phyloP scores from a whole-genome alignment of 805 yeast species.

The Crinitomyces ghanaensis region DNA sequence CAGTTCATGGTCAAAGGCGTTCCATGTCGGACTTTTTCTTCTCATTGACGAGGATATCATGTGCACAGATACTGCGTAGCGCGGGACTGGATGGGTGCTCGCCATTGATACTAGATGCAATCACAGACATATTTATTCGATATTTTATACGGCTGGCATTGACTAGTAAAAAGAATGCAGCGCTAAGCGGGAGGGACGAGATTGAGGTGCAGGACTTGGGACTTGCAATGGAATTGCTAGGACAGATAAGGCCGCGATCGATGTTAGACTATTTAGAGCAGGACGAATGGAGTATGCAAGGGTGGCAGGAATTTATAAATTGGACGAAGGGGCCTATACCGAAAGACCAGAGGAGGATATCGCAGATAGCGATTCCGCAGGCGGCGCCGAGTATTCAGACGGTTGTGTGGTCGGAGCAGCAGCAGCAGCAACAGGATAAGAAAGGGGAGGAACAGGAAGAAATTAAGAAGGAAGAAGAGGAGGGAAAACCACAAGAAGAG shows the following conservation, averaged over 20 bases:
- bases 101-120: conserved; percentile 55
- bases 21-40: conserved; percentile 32
- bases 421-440: background rate
- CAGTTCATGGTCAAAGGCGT: background rate
- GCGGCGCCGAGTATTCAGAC: conserved; percentile 3
- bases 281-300: conserved; percentile 34
- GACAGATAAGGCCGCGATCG: conserved; percentile 49
- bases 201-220: conserved; percentile 56
- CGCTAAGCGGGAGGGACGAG: conserved; percentile 34
- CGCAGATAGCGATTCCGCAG: conserved; percentile 4
- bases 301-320: conserved; percentile 39
- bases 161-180: conserved; percentile 41
- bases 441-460: conserved; percentile 2
- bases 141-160: conserved; percentile 44
- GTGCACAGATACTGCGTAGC: conserved; percentile 53
- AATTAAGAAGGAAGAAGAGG: background rate
- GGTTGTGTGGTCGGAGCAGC: too few relatives aligned
- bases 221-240: conserved; percentile 54
- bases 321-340: conserved; percentile 44
- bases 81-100: conserved; percentile 75
- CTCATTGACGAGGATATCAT: conserved; percentile 36
- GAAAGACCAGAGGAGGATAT: conserved; percentile 30
- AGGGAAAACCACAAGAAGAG: conserved; percentile 4
- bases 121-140: conserved; percentile 67
- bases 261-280: conserved; percentile 44